These are phyloP conservation scores for Acanthamoeba quina DNA, from an alignment of 208 protist species.

Conservation along the genomic window DNA sequence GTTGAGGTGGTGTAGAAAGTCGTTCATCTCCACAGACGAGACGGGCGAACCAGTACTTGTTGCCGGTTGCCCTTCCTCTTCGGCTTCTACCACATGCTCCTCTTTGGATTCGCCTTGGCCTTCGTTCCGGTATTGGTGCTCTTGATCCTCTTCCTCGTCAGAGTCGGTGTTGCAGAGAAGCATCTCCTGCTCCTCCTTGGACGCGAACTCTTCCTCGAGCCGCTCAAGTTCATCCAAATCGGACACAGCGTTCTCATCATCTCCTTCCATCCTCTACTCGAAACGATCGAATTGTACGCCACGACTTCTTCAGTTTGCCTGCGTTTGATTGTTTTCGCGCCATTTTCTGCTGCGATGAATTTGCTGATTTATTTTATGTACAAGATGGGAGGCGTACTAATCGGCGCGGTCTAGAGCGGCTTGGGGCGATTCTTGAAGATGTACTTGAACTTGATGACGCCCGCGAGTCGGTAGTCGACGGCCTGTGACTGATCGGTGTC, in stretches of 20 bases:
- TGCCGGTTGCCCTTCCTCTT: background rate
- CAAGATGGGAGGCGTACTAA: background rate
- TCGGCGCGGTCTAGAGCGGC: background rate
- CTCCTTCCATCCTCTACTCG: background rate
- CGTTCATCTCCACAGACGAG: background rate
- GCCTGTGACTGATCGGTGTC: background rate
- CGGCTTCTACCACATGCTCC: background rate
- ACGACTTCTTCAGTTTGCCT: background rate
- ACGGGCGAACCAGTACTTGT: background rate
- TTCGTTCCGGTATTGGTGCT: too few relatives aligned
- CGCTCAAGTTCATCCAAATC: too few relatives aligned
- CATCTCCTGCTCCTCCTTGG: too few relatives aligned
- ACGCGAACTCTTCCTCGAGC: too few relatives aligned
- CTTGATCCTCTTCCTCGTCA: too few relatives aligned
- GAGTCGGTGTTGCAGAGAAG: too few relatives aligned
- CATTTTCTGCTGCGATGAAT: background rate
- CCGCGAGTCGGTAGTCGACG: slow-evolving; percentile 6
- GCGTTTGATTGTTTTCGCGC: background rate
- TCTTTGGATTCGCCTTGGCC: too few relatives aligned
- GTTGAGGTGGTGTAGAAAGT: slow-evolving; percentile 45
- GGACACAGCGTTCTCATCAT: background rate
- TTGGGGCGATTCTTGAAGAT: slow-evolving; percentile 66
- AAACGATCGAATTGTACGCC: background rate
- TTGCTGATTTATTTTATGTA: slow-evolving; percentile 27
- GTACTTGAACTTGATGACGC: slow-evolving; percentile 45